Percentiles rank a stretch among this genome's conserved stretches.
Evolutionary conservation across 1,139 yeast genomes (phyloP).

Genomic region (Yarrowia galli): DNA sequence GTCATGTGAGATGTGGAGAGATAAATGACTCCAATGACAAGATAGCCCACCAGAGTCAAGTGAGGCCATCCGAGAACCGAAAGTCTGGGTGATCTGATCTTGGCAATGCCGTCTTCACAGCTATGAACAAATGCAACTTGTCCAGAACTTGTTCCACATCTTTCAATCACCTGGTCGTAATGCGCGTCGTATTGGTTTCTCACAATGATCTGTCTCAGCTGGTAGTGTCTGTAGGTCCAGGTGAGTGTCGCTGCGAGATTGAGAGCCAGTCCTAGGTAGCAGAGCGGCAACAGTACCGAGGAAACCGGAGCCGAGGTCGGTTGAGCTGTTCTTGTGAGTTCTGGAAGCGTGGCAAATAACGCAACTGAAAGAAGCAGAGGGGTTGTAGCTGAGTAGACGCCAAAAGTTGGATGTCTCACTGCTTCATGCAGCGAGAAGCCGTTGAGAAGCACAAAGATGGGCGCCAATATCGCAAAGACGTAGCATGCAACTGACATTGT

Average conservation of each 20-base stretch:
- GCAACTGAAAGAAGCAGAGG: constrained; percentile 7
- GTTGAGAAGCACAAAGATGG: constrained; percentile 12
- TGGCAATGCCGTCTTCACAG: constrained; percentile 22
- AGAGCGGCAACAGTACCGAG: constrained; percentile 5
- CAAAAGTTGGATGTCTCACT: constrained; percentile 12
- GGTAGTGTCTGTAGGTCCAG: constrained; percentile 12
- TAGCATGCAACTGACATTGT: not conserved
- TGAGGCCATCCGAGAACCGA: constrained; percentile 8
- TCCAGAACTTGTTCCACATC: not conserved
- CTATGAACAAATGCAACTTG: constrained; percentile 28
- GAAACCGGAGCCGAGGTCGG: not conserved
- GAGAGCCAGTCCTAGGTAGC: constrained; percentile 14
- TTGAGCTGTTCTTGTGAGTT: not conserved
- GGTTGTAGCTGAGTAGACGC: constrained; percentile 21
- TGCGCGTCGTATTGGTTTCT: constrained; percentile 13
- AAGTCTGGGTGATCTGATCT: not conserved
- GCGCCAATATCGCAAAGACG: constrained; percentile 13
- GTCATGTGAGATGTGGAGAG: not conserved
- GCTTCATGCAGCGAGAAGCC: constrained; percentile 14
- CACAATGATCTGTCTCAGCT: constrained; percentile 5
- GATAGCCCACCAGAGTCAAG: not conserved
- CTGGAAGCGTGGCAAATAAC: constrained; percentile 23
- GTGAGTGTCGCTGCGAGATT: constrained; percentile 6
- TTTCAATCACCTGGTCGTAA: constrained; percentile 6
- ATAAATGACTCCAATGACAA: not conserved